These are phyloP conservation scores for Phytophthora capsici DNA, from an alignment of 352 stramenopile genomes.

Conservation along the genomic window DNA sequence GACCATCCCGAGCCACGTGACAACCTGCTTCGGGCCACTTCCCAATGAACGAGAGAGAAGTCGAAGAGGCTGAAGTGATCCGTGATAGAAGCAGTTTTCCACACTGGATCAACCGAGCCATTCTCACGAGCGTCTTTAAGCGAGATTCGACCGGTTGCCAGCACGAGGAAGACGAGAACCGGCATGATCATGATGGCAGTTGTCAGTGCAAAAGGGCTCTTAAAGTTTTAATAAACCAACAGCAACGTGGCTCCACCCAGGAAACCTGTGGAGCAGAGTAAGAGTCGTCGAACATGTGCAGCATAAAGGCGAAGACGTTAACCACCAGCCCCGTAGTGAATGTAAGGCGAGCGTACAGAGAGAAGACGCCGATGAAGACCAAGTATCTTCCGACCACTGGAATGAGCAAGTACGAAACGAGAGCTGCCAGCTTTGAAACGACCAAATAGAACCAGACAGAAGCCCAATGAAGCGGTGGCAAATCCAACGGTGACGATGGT, in stretches of 20 bases:
- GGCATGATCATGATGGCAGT: constrained; percentile 86
- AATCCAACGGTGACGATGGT: constrained; percentile 93
- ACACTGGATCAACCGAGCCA: constrained; percentile 86
- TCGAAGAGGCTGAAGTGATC: constrained; percentile 89
- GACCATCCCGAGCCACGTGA: constrained; percentile 95
- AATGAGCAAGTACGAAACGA: constrained; percentile 97
- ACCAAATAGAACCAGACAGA: constrained; percentile 93
- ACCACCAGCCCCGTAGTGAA: constrained; percentile 86
- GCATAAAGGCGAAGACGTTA: too few species aligned
- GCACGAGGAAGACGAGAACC: constrained; percentile 88
- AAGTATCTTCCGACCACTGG: constrained; percentile 97
- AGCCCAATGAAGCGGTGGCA: constrained; percentile 89
- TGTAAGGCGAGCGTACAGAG: constrained; percentile 88
- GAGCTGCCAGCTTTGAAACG: constrained; percentile 91
- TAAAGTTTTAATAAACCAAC: constrained; percentile 69
- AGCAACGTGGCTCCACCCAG: too few species aligned
- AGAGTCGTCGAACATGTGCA: too few species aligned
- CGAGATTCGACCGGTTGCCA: constrained; percentile 76
- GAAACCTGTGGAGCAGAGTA: too few species aligned
- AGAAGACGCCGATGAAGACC: constrained; percentile 97
- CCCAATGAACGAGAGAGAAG: constrained; percentile 90
- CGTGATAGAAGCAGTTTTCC: constrained; percentile 55
- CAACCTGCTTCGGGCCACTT: constrained; percentile 78
- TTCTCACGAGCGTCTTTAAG: too few species aligned
- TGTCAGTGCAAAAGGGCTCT: constrained; percentile 68